Conservation (phyloP, 2,329 filamentous ascomycete species). For the Elsinoe australis region DNA sequence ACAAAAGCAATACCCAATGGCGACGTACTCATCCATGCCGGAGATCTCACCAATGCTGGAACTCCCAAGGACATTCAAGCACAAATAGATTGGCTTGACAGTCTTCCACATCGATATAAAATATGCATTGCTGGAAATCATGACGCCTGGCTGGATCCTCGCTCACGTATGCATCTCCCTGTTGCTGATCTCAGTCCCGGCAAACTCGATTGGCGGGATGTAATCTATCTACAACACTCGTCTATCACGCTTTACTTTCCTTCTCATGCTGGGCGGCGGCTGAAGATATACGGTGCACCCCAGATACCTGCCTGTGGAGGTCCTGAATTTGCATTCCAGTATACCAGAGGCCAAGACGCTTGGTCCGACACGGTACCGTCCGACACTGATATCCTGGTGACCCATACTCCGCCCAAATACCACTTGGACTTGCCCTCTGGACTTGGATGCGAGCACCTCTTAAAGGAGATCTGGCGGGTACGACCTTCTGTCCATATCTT, state of each 20-base stretch:
- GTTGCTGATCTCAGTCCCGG: conserved; percentile 1
- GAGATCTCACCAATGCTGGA: conserved; percentile 72
- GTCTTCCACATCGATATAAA: conserved; percentile 69
- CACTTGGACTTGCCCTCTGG: conserved; percentile 59
- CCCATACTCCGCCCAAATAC: conserved; percentile 68
- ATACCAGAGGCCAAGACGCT: conserved; percentile 55
- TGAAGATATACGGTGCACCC: conserved; percentile 73
- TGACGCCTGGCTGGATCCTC: conserved; percentile 73
- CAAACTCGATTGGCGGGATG: conserved; percentile 55
- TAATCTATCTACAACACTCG: conserved; percentile 70
- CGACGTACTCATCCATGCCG: conserved; percentile 82
- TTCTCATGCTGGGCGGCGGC: conserved; percentile 42
- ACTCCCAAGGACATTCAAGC: conserved; percentile 65
- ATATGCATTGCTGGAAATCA: conserved; percentile 83
- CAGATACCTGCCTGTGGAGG: conserved; percentile 72
- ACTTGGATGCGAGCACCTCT: conserved; percentile 50
- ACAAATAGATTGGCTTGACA: conserved; percentile 75
- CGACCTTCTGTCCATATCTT: conserved; percentile 72
- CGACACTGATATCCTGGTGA: conserved; percentile 70
- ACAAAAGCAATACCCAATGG: conserved; percentile 56
- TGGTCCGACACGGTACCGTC: conserved; percentile 65
- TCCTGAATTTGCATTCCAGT: conserved; percentile 68
- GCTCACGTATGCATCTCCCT: conserved; percentile 41
- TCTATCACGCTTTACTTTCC: conserved; percentile 56
- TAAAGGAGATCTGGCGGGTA: conserved; percentile 66